Evolutionary conservation across 1,284 basidiomycete species (phyloP), one percentile per base, ranked within the genome.

Genomic region (Xerocomus nothofagi): DNA sequence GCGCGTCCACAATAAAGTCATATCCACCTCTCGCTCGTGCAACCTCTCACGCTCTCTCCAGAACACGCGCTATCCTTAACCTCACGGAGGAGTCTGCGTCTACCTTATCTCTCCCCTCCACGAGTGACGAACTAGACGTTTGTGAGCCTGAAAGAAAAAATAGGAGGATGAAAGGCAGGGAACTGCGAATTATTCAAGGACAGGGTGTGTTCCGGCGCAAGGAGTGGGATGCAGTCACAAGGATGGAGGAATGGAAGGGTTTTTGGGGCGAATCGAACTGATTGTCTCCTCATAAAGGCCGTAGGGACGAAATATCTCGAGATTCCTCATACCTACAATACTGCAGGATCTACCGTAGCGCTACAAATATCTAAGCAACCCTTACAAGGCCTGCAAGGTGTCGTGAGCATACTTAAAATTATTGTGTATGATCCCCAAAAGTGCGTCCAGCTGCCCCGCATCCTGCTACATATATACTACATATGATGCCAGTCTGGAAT

Each of bases 61-160:
- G 87, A 52, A 92, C 96, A 0, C 91, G 98, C 61, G 82, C 84
- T n/a, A 79, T 99, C 29, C 76, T 99, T 2, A 69, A 75, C 4
- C 69, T 81, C 26, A 97, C 94, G 0, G 78, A 92, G 47, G 68
- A 79, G 17, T 71, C 82, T 57, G 74, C 86, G 0, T 59, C 70
- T 1, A 27, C 21, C 1, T 36, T 57, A 34, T 66, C 69, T n/a
- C 71, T 89, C 1, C 79, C 84, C 0, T 73, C 76, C 47, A 85
- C 83, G 17, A 93, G 91, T 66, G 86, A 84, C 47, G 92, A 92
- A 65, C 71, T 80, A 24, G 92, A 94, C 60, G 61, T 57, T 4
- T 68, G 65, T 11, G 81, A 91, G 41, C 85, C 86, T 1, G 74
- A 83, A 54, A 73, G 90, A 51, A 81, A 77, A 59, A 78, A 80